Percentiles rank a stretch among this genome's conserved stretches.
These are phyloP conservation scores for Boletus subparvulus DNA, from an alignment of 768 basidiomycete species.

Conservation along the genomic window DNA sequence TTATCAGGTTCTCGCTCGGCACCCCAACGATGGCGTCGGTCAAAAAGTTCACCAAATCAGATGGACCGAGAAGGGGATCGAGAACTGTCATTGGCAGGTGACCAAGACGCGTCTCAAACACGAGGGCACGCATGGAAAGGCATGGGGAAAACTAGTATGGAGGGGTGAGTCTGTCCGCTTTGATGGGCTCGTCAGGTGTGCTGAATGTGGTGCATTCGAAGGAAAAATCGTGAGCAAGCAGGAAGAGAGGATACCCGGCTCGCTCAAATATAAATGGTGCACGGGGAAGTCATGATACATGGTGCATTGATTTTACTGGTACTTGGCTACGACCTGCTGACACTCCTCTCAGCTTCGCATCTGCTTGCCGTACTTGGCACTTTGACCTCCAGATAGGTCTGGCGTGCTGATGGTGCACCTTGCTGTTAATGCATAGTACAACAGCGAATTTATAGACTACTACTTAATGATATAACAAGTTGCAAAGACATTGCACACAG, in stretches of 20 bases:
- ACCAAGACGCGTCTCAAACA: slow-evolving; percentile 70
- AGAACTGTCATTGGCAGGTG: slow-evolving; percentile 71
- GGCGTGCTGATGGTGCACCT: neutral
- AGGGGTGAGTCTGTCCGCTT: slow-evolving; percentile 51
- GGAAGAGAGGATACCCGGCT: slow-evolving; percentile 66
- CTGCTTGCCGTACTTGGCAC: neutral
- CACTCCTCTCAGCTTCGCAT: neutral
- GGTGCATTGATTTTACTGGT: slow-evolving; percentile 1
- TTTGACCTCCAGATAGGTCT: too few species aligned
- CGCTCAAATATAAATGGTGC: slow-evolving; percentile 73
- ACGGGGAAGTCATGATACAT: slow-evolving; percentile 44
- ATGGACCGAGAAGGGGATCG: slow-evolving; percentile 69
- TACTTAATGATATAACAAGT: neutral
- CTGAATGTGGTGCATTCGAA: slow-evolving; percentile 28
- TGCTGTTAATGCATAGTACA: neutral
- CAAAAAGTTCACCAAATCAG: slow-evolving; percentile 68
- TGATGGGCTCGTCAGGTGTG: neutral
- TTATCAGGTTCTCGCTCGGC: slow-evolving; percentile 69
- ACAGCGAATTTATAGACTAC: neutral
- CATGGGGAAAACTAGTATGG: slow-evolving; percentile 81
- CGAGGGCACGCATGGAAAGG: slow-evolving; percentile 75
- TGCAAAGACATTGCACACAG: too few species aligned
- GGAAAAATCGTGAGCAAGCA: slow-evolving; percentile 59
- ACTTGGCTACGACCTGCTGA: neutral
- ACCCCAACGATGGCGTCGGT: slow-evolving; percentile 67